Base-by-base conservation (phyloP, 2,329 filamentous ascomycete species). In the Elsinoe perseae region DNA sequence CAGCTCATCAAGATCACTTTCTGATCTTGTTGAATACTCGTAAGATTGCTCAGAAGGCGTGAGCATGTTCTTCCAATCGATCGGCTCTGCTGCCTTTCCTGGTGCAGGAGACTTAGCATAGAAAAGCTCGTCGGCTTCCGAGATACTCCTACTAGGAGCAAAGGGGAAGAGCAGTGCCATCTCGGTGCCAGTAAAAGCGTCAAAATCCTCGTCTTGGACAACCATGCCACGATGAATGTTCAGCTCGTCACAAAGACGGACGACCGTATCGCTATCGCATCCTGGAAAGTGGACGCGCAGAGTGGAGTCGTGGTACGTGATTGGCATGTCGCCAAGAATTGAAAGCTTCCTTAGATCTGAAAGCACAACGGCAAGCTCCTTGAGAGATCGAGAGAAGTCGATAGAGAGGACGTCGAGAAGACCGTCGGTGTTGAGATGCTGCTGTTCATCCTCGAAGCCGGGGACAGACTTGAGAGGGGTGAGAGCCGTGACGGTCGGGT, bases 261-360 rank as follows among this genome's bases (percentile, higher is more conserved):
- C 89, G 0, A 95, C 86, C 0, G 87, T 88, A 14, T 85, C 81
- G 0, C 83, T 83, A 65, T 97, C 92, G 60, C 93, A 91, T 2
- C 93, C 93, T 0, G 91, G 90, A 66, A 98, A 97, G 27, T 90
- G 85, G 1, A 97, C 83, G 30, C 90, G 83, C 3, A 96, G 73
- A 0, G 81, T 80, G 1, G 82, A 82, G 34, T 80, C 79, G 55
- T 89, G 82, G 54, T 95, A 78, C 0, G 82, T 78, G 30, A 97
- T 82, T 0, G 92, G 90, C 18, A 98, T 74, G 66, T 96, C 90
- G 1, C 93, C 93, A 1, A 97, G 71, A 0, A 77, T 73, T 0
- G 89, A 81, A 1, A 98, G 76, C 32, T 82, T 82, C 65, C 88
- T 86, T 5, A 98, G 76, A 65, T 98, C 93, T 52, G 85, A 86